These are phyloP conservation scores for Albophoma yamanashiensis DNA, from an alignment of 2,329 filamentous ascomycete genomes.

Conservation along the genomic window DNA sequence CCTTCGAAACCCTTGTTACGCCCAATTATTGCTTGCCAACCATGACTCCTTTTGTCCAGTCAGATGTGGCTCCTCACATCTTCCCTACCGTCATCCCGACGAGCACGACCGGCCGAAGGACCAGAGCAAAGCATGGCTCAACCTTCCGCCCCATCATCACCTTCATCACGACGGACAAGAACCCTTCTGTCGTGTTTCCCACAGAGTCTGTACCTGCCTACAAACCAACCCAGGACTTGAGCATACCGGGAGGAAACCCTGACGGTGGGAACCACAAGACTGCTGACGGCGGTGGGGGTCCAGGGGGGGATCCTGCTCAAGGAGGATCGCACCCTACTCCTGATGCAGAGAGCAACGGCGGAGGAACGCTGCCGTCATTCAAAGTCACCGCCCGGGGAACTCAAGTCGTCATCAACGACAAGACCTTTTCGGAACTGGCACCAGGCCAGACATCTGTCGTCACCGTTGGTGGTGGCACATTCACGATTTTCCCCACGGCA, in stretches of 20 bases:
- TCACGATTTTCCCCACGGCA: constrained; percentile 36
- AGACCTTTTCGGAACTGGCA: constrained; percentile 30
- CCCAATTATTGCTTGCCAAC: constrained; percentile 24
- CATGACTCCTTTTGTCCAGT: constrained; percentile 2
- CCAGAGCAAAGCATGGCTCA: neutral
- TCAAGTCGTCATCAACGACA: constrained; percentile 34
- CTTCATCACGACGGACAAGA: constrained; percentile 43
- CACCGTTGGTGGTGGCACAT: constrained; percentile 28
- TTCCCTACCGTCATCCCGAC: neutral
- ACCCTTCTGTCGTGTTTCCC: constrained; percentile 36
- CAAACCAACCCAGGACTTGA: constrained; percentile 11
- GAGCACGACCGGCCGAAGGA: neutral
- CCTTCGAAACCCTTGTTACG: constrained; percentile 28
- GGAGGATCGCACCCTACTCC: neutral
- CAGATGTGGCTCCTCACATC: neutral
- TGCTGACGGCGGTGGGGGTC: neutral
- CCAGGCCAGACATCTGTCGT: constrained; percentile 29
- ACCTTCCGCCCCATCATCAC: constrained; percentile 21
- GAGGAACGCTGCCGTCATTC: constrained; percentile 14
- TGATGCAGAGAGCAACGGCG: neutral
- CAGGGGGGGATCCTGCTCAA: neutral
- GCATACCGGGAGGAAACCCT: neutral
- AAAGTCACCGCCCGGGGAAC: constrained; percentile 32
- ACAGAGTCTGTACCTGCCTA: constrained; percentile 28
- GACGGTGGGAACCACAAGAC: constrained; percentile 9